Evolutionary conservation across 495 filamentous ascomycete genomes (phyloP).

Genomic region (Cairneyella variabilis): DNA sequence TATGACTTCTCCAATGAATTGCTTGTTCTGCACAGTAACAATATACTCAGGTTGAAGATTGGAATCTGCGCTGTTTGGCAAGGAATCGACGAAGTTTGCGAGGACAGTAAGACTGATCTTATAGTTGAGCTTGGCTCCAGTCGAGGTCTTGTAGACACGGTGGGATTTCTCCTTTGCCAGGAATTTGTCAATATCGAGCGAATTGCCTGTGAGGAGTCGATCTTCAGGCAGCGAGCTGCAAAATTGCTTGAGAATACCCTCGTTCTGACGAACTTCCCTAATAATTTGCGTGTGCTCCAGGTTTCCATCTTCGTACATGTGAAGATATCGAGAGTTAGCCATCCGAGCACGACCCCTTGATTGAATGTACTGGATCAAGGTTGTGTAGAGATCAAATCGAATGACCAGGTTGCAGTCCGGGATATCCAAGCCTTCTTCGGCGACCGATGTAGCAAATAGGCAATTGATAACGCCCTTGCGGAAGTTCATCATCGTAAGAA

Average conservation of each 20-base stretch:
- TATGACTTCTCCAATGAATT: constrained; percentile 76
- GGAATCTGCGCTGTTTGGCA: constrained; percentile 57
- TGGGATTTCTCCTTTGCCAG: constrained; percentile 51
- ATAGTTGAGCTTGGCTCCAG: constrained; percentile 80
- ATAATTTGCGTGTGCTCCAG: constrained; percentile 50
- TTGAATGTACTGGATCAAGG: constrained; percentile 94
- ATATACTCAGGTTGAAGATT: constrained; percentile 58
- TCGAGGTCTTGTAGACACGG: constrained; percentile 60
- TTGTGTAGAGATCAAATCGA: constrained; percentile 84
- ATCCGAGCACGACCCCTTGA: constrained; percentile 87
- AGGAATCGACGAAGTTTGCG: constrained; percentile 47
- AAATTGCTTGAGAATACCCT: constrained; percentile 64
- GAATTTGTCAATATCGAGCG: constrained; percentile 51
- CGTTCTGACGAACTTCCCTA: constrained; percentile 47
- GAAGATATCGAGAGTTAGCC: constrained; percentile 71
- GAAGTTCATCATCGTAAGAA: constrained; percentile 73
- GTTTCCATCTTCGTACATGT: constrained; percentile 75
- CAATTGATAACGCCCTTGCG: constrained; percentile 81
- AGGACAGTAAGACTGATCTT: constrained; percentile 64
- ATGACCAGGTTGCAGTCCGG: constrained; percentile 92
- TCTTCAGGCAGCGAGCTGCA: constrained; percentile 75
- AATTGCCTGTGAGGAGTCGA: constrained; percentile 61
- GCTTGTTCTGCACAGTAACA: constrained; percentile 48
- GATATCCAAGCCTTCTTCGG: constrained; percentile 94
- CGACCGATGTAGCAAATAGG: constrained; percentile 86